Conservation (phyloP, 441 rosid species). For the Viola pubescens region DNA sequence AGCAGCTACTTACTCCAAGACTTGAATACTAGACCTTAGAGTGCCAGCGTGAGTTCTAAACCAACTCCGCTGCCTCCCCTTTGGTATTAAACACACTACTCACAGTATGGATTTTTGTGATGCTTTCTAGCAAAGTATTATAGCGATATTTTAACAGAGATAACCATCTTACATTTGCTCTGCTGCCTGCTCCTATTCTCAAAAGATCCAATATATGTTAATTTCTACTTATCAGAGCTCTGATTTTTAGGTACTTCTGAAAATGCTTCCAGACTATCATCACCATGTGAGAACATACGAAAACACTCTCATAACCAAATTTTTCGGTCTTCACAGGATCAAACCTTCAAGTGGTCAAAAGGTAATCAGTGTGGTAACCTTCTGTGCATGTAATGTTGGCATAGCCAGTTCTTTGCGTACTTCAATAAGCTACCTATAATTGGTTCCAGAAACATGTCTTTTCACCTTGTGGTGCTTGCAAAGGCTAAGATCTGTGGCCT, state of each 20-base stretch:
- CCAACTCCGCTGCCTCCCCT: neutral
- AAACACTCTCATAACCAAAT: constrained; percentile 91
- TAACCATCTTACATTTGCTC: neutral
- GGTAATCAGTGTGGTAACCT: constrained; percentile 31
- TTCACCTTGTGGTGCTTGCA: constrained; percentile 10
- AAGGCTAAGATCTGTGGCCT: constrained; percentile 25
- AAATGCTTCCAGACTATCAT: constrained; percentile 95
- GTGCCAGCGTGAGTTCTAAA: too few relatives aligned
- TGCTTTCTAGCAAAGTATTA: neutral
- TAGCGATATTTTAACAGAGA: neutral
- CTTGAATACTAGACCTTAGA: too few relatives aligned
- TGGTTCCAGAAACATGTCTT: constrained; percentile 3
- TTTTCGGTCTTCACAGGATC: constrained; percentile 98
- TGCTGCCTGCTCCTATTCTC: constrained; percentile 4
- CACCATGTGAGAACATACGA: constrained; percentile 84
- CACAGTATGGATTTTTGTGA: neutral
- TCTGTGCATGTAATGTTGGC: neutral
- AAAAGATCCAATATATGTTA: constrained; percentile 4
- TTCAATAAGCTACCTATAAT: constrained; percentile 1
- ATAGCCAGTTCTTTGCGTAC: neutral
- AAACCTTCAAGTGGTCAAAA: constrained; percentile 97
- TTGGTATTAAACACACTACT: neutral
- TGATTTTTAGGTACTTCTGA: constrained; percentile 67
- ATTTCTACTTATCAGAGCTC: constrained; percentile 20
- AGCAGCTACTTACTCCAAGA: too few relatives aligned